phyloP scores from a whole-genome alignment of 2,329 filamentous ascomycete species.

The Exophiala oligosperma region DNA sequence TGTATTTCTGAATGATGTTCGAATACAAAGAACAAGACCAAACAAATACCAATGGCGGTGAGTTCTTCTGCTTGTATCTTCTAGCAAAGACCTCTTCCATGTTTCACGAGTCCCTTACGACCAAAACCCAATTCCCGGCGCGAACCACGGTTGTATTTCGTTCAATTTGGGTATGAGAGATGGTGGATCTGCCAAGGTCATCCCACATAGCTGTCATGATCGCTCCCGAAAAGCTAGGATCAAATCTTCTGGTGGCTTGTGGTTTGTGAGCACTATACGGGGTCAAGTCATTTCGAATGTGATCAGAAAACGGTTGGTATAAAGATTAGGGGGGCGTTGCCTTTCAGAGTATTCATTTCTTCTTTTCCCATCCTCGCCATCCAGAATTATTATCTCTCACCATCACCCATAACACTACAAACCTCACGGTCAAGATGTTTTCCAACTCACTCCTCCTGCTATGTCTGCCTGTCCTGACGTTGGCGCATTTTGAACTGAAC shows the following conservation, averaged over 20 bases:
- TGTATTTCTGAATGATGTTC: background rate
- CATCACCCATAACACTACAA: background rate
- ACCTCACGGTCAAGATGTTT: constrained; percentile 5
- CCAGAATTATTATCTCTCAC: background rate
- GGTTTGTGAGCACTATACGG: background rate
- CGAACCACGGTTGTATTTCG: background rate
- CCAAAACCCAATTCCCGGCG: no score
- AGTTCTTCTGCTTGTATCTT: no score
- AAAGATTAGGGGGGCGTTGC: background rate
- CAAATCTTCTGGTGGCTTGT: background rate
- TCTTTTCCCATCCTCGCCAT: background rate
- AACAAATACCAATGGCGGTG: no score
- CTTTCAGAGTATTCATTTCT: background rate
- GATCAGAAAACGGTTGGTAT: background rate
- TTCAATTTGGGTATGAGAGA: background rate
- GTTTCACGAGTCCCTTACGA: no score
- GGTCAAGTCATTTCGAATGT: background rate
- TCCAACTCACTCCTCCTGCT: constrained; percentile 13
- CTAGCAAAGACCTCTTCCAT: no score
- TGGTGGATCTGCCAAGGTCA: background rate
- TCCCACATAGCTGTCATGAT: background rate
- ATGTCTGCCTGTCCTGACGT: constrained; percentile 16
- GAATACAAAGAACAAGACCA: background rate
- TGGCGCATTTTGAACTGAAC: constrained; percentile 57
- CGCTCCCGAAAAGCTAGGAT: background rate